Evolutionary conservation across 805 yeast species (phyloP).

Genomic region (Nakazawaea wyomingensis): DNA sequence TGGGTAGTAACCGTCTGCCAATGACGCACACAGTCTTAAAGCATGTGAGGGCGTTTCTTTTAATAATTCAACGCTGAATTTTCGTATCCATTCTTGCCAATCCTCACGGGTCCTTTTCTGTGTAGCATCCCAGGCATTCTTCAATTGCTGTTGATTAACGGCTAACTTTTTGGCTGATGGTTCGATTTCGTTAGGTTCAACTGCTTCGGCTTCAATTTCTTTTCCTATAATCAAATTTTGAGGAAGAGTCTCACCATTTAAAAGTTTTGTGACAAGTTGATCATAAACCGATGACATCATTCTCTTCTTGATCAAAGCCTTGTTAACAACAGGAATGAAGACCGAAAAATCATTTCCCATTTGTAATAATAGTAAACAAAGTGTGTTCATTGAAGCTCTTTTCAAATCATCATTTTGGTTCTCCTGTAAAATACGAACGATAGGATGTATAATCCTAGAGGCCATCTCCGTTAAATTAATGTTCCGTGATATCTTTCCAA

Average conservation of each 20-base stretch:
- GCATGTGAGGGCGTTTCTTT: conserved; percentile 95
- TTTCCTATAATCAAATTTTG: conserved; percentile 57
- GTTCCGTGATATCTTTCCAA: conserved; percentile 73
- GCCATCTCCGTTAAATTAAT: conserved; percentile 82
- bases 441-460: conserved; percentile 82
- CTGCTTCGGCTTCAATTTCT: conserved; percentile 34
- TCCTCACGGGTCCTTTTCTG: conserved; percentile 89
- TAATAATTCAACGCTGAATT: conserved; percentile 76
- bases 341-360: conserved; percentile 80
- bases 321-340: conserved; percentile 77
- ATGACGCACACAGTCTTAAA: conserved; percentile 82
- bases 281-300: conserved; percentile 74
- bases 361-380: conserved; percentile 73
- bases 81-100: conserved; percentile 96
- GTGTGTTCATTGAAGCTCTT: conserved; percentile 66
- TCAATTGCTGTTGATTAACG: conserved; percentile 55
- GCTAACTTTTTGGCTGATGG: conserved; percentile 72
- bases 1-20: conserved; percentile 84
- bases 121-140: conserved; percentile 87
- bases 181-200: conserved; percentile 57
- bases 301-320: conserved; percentile 54
- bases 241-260: conserved; percentile 85
- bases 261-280: conserved; percentile 68
- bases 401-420: conserved; percentile 52
- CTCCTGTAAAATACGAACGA: conserved; percentile 58